These are phyloP conservation scores for Saturnispora sekii DNA, from an alignment of 805 yeast genomes.

Conservation along the genomic window DNA sequence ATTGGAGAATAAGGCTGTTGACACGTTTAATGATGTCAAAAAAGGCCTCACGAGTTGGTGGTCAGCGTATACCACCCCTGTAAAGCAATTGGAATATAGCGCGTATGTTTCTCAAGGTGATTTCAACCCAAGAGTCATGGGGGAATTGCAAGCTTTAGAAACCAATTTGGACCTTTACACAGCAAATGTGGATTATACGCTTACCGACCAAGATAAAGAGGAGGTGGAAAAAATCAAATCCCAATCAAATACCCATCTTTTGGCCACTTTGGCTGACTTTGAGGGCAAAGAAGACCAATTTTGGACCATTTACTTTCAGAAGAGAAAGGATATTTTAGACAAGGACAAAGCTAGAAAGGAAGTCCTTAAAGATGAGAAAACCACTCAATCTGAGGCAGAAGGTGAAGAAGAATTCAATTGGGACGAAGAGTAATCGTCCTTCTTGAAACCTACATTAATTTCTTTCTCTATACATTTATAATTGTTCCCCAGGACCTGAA, in stretches of 20 bases:
- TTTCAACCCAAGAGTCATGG: constrained; percentile 3
- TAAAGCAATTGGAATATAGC: background rate
- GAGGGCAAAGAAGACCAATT: background rate
- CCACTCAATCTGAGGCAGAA: background rate
- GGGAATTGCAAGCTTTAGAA: constrained; percentile 4
- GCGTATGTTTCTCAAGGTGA: background rate
- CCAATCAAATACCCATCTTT: background rate
- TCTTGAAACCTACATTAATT: background rate
- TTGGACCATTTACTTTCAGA: constrained; percentile 1
- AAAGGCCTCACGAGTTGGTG: constrained; percentile 1
- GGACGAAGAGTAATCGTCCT: constrained; percentile 6
- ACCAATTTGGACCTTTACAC: background rate
- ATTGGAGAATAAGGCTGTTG: constrained; percentile 3
- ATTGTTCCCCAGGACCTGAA: constrained; percentile 25
- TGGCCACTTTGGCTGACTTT: background rate
- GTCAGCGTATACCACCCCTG: background rate
- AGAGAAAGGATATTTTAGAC: constrained; percentile 3
- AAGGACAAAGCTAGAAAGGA: constrained; percentile 4
- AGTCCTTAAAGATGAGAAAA: background rate
- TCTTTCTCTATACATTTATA: constrained; percentile 1
- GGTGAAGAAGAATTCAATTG: constrained; percentile 8
- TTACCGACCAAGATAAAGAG: background rate
- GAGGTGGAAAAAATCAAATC: constrained; percentile 1
- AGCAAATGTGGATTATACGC: background rate
- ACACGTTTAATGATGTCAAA: constrained; percentile 1